Conservation (phyloP, 768 basidiomycete species). For the Symmetrospora coprosmae region DNA sequence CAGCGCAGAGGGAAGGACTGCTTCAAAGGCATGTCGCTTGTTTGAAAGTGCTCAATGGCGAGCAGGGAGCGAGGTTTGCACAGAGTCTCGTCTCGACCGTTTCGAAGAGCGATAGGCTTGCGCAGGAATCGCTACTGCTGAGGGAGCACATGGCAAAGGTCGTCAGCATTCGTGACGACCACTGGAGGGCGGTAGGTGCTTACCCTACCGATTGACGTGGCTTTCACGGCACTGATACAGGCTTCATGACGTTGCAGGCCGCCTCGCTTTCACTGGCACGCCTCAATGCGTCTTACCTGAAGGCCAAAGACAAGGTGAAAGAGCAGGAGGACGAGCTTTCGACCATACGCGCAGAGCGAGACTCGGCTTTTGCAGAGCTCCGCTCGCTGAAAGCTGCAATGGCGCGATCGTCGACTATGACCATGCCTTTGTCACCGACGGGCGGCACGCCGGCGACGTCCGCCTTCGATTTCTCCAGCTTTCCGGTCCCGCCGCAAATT, state of each 20-base stretch:
- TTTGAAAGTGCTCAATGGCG: conserved; percentile 3
- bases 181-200: conserved; percentile 9
- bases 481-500: neutral
- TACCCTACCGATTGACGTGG: neutral
- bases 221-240: neutral
- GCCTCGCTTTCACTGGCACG: neutral
- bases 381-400: too few species aligned
- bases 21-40: conserved; percentile 4
- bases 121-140: neutral
- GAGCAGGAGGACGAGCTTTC: neutral
- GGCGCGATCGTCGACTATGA: too few species aligned
- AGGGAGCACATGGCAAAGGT: neutral
- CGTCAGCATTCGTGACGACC: neutral
- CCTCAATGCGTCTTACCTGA: conserved; percentile 9
- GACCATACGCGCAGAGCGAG: neutral
- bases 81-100: conserved; percentile 4
- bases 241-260: neutral
- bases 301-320: conserved; percentile 13
- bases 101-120: neutral
- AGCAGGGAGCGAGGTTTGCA: conserved; percentile 8
- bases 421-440: too few species aligned
- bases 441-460: neutral
- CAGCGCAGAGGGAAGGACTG: neutral
- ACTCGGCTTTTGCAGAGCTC: neutral
- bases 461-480: neutral